A percentile compares a stretch with the other conserved stretches of the same genome.
These are phyloP conservation scores for Sordariomycetes sp. DNA, from an alignment of 2,329 filamentous ascomycete genomes.

Conservation along the genomic window DNA sequence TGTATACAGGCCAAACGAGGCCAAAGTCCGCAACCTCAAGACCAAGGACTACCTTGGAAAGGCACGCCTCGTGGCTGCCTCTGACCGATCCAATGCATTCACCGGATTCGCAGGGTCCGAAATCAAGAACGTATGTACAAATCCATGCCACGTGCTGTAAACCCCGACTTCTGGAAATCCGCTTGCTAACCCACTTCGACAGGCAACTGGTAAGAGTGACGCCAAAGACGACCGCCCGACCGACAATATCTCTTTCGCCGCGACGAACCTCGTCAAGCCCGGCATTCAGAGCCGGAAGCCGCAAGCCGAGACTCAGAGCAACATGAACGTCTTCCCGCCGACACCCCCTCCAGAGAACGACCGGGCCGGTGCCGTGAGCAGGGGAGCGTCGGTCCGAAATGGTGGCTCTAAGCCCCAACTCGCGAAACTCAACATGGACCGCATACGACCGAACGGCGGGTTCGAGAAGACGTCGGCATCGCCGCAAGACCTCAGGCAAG, in stretches of 20 bases:
- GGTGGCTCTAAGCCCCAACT: constrained; percentile 47
- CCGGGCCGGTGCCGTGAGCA: constrained; percentile 34
- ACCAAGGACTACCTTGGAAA: constrained; percentile 97
- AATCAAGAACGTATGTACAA: constrained; percentile 51
- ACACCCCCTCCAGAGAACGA: constrained; percentile 93
- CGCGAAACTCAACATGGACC: constrained; percentile 50
- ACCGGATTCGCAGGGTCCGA: constrained; percentile 72
- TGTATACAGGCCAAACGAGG: constrained; percentile 88
- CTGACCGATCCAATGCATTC: constrained; percentile 67
- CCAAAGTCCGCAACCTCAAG: constrained; percentile 96
- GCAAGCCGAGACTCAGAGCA: constrained; percentile 70
- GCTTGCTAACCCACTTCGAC: constrained; percentile 10
- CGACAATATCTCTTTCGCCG: constrained; percentile 82
- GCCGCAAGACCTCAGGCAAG: constrained; percentile 22
- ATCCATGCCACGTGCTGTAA: neutral
- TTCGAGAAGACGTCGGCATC: constrained; percentile 40
- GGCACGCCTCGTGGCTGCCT: constrained; percentile 81
- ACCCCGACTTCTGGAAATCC: constrained; percentile 1
- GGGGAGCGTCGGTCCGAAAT: constrained; percentile 47
- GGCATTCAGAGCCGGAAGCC: constrained; percentile 69
- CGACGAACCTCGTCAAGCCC: constrained; percentile 84
- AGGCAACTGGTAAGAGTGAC: constrained; percentile 33
- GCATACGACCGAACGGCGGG: constrained; percentile 34
- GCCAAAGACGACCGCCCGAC: constrained; percentile 67
- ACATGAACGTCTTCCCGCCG: constrained; percentile 82